Conservation (phyloP, 75 land plant genomes). For the Cunninghamia lanceolata region DNA sequence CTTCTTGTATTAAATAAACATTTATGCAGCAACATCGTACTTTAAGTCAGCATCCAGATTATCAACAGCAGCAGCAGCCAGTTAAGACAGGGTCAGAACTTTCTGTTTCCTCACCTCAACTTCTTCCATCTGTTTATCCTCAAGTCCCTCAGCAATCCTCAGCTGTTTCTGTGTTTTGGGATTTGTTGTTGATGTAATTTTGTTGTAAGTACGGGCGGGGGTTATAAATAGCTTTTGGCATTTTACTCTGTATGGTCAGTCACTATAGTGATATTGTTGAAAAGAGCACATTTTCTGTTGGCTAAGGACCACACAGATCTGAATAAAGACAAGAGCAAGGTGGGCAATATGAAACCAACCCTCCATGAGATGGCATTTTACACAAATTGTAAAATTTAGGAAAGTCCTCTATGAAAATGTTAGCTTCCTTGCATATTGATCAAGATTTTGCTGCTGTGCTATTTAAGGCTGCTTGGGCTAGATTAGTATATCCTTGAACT, state of each 20-base stretch:
- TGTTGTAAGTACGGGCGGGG: no score
- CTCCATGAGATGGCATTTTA: not conserved
- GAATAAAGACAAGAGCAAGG: not conserved
- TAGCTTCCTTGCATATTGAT: not conserved
- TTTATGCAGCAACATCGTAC: conserved; percentile 43
- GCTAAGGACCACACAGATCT: not conserved
- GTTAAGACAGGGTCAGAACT: conserved; percentile 50
- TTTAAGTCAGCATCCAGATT: conserved; percentile 32
- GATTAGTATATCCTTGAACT: not conserved
- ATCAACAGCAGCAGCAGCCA: conserved; percentile 54
- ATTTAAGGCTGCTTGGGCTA: not conserved
- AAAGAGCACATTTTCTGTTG: not conserved
- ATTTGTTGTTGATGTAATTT: not conserved
- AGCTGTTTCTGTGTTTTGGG: conserved; percentile 14
- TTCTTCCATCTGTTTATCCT: conserved; percentile 78
- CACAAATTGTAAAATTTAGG: not conserved
- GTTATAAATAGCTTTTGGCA: no score
- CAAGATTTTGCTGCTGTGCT: not conserved
- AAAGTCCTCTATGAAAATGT: not conserved
- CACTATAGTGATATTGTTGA: not conserved
- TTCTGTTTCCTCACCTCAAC: conserved; percentile 77
- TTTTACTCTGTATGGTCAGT: not conserved
- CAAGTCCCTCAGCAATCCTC: conserved; percentile 85
- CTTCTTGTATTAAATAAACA: conserved; percentile 30
- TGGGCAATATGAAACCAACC: not conserved